Percentiles rank a stretch among this genome's conserved stretches.
Conservation (phyloP, 192 early-diverging fungal genomes). For the Dimargaris xerosporica region DNA sequence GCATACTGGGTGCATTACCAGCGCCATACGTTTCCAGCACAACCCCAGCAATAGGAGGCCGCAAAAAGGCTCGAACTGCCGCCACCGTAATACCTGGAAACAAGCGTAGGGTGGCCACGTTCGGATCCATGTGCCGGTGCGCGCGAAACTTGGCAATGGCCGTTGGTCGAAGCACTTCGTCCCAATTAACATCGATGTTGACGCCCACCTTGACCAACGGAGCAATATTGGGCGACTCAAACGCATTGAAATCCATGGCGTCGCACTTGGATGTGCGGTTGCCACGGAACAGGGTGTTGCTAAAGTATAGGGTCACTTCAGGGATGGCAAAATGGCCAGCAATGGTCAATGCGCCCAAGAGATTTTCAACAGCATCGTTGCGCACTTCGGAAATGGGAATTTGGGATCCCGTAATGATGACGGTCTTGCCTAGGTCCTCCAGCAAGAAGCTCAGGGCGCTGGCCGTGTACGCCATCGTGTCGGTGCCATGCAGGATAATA, state of each 20-base stretch:
- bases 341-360: slow-evolving; percentile 89
- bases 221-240: slow-evolving; percentile 72
- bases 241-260: slow-evolving; percentile 70
- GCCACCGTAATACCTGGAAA: slow-evolving; percentile 88
- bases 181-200: slow-evolving; percentile 87
- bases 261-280: slow-evolving; percentile 71
- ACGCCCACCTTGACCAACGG: slow-evolving; percentile 94
- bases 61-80: slow-evolving; percentile 75
- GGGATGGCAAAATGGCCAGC: slow-evolving; percentile 97
- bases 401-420: slow-evolving; percentile 95
- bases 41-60: slow-evolving; percentile 73
- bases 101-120: slow-evolving; percentile 75
- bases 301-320: slow-evolving; percentile 87
- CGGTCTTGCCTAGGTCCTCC: slow-evolving; percentile 92
- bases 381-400: slow-evolving; percentile 94
- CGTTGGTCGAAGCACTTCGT: slow-evolving; percentile 68
- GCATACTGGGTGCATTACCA: slow-evolving; percentile 88
- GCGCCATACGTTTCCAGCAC: slow-evolving; percentile 94
- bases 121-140: slow-evolving; percentile 69
- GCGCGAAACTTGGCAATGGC: slow-evolving; percentile 70
- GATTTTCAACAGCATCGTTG: slow-evolving; percentile 95
- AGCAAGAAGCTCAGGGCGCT: slow-evolving; percentile 89
- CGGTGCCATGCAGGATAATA: slow-evolving; percentile 86
- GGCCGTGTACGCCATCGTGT: slow-evolving; percentile 82
- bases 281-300: slow-evolving; percentile 83